These are phyloP conservation scores for Akebia trifoliata DNA, from an alignment of 164 flowering plant species.

Conservation along the genomic window DNA sequence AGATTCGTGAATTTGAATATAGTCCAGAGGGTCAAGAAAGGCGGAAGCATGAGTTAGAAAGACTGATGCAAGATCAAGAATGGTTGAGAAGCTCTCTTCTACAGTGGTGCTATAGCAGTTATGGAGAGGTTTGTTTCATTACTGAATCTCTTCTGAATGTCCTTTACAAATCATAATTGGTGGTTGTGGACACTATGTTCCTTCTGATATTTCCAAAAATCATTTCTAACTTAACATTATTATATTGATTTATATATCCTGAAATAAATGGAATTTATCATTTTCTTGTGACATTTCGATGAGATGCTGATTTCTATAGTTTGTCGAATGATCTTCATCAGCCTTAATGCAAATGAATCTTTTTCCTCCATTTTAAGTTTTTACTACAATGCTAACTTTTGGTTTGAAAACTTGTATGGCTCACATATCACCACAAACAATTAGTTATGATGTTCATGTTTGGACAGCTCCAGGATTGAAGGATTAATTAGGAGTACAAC, in stretches of 20 bases:
- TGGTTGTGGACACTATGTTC: too few species aligned
- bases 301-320: too few species aligned
- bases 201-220: background rate
- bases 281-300: too few species aligned
- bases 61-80: constrained; percentile 76
- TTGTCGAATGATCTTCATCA: background rate
- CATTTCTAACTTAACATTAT: background rate
- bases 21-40: constrained; percentile 82
- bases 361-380: background rate
- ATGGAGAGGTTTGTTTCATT: constrained; percentile 68
- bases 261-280: too few species aligned
- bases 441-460: too few species aligned
- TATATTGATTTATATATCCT: background rate
- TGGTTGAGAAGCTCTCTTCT: constrained; percentile 68
- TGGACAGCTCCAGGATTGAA: too few species aligned
- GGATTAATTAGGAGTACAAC: too few species aligned
- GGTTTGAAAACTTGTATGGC: too few species aligned
- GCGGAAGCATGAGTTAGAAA: constrained; percentile 71
- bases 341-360: background rate
- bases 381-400: too few species aligned
- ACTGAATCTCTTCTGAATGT: background rate
- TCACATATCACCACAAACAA: too few species aligned
- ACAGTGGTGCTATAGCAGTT: constrained; percentile 95
- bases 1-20: constrained; percentile 95
- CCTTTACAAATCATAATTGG: background rate